Evolutionary conservation across 345 rosid species (phyloP), one percentile per base, ranked within the genome.

Genomic region (Noccaea bulbosa): DNA sequence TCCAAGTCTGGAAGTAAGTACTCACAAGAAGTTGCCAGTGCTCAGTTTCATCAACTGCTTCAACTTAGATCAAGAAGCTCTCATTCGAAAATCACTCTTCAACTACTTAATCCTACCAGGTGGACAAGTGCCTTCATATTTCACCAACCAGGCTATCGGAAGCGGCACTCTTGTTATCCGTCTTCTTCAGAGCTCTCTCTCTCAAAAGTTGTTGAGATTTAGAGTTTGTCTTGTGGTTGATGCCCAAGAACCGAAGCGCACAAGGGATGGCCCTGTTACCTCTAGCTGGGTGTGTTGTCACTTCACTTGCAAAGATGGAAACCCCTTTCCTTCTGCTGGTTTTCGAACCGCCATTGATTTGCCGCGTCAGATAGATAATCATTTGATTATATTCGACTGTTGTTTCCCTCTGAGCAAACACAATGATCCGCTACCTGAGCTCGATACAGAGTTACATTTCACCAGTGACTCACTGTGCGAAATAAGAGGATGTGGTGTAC

Each of bases 311-410:
- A 44, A 44, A 44, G 17, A 44, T n/a, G 17, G 17, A 15, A 44
- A 6, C 8, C 16, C 47, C 0, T 44, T n/a, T 44, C 17, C 17
- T 6, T n/a, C n/a, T 4, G 3, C 47, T 44, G 17, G 14, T n/a
- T 44, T 16, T 44, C 47, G 17, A n/a, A n/a, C n/a, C 5, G 17
- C 15, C 16, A 44, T 44, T 44, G 47, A 44, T n/a, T 44, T n/a
- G 16, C 47, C 17, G 47, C 17, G 8, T 2, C 5, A 6, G 17
- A n/a, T 44, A n/a, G 8, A 44, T n/a, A 44, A 44, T 44, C 47
- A 44, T 44, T n/a, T 44, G 47, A n/a, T 44, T 44, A 44, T 44
- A 44, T 44, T 44, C 3, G 47, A 44, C 47, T 44, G 47, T 44
- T 44, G 47, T 44, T n/a, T 44, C 17, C 47, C 47, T 44, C 17